Conservation (phyloP, 2,329 filamentous ascomycete species). For the Epichloe sylvatica region DNA sequence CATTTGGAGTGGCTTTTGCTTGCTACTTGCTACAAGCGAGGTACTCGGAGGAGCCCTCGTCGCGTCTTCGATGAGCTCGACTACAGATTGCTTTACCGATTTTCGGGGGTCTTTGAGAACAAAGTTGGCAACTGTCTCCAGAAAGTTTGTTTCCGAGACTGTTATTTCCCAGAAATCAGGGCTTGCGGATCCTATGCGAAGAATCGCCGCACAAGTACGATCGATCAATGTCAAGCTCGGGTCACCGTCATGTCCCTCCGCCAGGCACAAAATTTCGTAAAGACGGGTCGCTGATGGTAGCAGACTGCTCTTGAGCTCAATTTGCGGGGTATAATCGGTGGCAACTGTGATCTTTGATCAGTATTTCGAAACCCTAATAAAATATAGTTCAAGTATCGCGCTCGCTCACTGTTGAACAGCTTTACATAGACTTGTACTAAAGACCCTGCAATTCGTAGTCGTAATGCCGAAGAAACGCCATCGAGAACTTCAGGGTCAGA, state of each 20-base stretch:
- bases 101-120: slow-evolving; percentile 16
- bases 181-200: slow-evolving; percentile 17
- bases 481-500: slow-evolving; percentile 41
- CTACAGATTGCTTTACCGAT: slow-evolving; percentile 16
- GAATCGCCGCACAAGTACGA: slow-evolving; percentile 15
- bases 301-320: slow-evolving; percentile 4
- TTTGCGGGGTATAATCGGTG: background rate
- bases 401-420: slow-evolving; percentile 13
- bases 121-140: slow-evolving; percentile 11
- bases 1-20: slow-evolving; percentile 4
- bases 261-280: slow-evolving; percentile 14
- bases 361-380: background rate
- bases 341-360: background rate
- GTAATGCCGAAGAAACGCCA: slow-evolving; percentile 13
- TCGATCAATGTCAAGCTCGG: slow-evolving; percentile 13
- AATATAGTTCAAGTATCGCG: background rate
- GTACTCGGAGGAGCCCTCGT: slow-evolving; percentile 8
- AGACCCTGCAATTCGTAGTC: slow-evolving; percentile 14
- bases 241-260: slow-evolving; percentile 12
- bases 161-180: slow-evolving; percentile 17
- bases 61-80: slow-evolving; percentile 20
- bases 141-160: slow-evolving; percentile 10
- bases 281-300: slow-evolving; percentile 7
- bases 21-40: background rate
- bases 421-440: slow-evolving; percentile 17